A percentile compares a stretch with the other conserved stretches of the same genome.
Conservation (phyloP, 2,329 filamentous ascomycete genomes). For the Alternaria ethzedia region DNA sequence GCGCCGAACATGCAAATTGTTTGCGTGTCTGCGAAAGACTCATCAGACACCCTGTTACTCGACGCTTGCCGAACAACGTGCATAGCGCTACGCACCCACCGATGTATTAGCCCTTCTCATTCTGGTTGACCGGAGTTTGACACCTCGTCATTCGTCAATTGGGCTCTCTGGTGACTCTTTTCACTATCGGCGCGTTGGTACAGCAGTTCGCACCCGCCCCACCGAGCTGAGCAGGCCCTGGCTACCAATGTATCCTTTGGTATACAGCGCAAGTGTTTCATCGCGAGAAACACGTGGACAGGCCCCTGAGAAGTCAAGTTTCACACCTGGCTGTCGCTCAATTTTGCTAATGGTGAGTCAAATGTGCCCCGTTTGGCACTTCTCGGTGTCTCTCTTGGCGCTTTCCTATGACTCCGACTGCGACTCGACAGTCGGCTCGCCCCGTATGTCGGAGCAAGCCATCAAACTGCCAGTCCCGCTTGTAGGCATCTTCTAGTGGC, state of each 20-base stretch:
- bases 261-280: neutral
- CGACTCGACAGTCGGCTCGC: slow-evolving; percentile 23
- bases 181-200: slow-evolving; percentile 14
- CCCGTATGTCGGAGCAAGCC: slow-evolving; percentile 22
- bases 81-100: slow-evolving; percentile 25
- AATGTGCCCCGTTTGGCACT: slow-evolving; percentile 4
- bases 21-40: slow-evolving; percentile 23
- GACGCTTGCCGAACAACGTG: slow-evolving; percentile 25
- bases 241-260: neutral
- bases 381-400: slow-evolving; percentile 8
- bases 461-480: slow-evolving; percentile 9
- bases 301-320: neutral
- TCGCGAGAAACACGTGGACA: neutral
- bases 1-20: slow-evolving; percentile 6
- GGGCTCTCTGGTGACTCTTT: slow-evolving; percentile 6
- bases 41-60: slow-evolving; percentile 22
- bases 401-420: slow-evolving; percentile 28
- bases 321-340: neutral
- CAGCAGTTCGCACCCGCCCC: slow-evolving; percentile 34
- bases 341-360: slow-evolving; percentile 23
- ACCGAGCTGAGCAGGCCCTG: slow-evolving; percentile 27
- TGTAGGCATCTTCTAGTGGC: slow-evolving; percentile 8
- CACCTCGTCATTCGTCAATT: slow-evolving; percentile 29
- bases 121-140: slow-evolving; percentile 42
- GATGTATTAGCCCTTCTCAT: slow-evolving; percentile 31